Conservation (phyloP, 129 eudicot species). For the Tagetes patula region DNA sequence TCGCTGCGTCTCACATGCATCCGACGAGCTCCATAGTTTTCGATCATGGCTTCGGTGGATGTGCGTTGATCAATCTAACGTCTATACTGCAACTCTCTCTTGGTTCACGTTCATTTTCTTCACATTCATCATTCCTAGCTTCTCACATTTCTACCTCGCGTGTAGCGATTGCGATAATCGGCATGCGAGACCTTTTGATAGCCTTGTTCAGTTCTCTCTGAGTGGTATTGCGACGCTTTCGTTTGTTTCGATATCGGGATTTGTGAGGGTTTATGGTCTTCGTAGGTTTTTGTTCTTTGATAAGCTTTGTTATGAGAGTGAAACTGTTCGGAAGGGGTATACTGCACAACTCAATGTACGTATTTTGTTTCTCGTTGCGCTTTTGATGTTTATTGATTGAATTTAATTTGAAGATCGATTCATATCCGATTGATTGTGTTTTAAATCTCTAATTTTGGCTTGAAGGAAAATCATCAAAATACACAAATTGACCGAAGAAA, state of each 20-base stretch:
- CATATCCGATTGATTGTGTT: not conserved
- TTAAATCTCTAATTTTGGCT: constrained; percentile 10
- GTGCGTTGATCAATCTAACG: constrained; percentile 5
- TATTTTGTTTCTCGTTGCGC: not conserved
- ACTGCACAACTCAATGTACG: constrained; percentile 69
- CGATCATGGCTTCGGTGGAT: constrained; percentile 75
- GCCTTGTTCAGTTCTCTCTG: constrained; percentile 71
- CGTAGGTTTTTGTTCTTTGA: constrained; percentile 80
- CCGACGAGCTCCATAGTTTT: constrained; percentile 70
- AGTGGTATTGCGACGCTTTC: constrained; percentile 67
- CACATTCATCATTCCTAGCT: constrained; percentile 54
- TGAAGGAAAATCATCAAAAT: no score
- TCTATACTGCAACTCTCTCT: constrained; percentile 45
- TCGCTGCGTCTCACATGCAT: constrained; percentile 56
- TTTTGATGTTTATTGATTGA: not conserved
- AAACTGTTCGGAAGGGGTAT: constrained; percentile 62
- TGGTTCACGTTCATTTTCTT: constrained; percentile 70
- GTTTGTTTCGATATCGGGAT: constrained; percentile 56
- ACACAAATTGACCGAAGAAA: no score
- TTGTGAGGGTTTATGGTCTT: constrained; percentile 55
- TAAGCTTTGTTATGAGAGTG: constrained; percentile 77
- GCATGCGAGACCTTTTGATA: constrained; percentile 61
- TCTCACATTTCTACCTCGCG: constrained; percentile 68
- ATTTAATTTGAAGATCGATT: not conserved
- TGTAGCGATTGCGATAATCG: constrained; percentile 62